phyloP scores from a whole-genome alignment of 495 filamentous ascomycete species.

The Cercophora scortea region DNA sequence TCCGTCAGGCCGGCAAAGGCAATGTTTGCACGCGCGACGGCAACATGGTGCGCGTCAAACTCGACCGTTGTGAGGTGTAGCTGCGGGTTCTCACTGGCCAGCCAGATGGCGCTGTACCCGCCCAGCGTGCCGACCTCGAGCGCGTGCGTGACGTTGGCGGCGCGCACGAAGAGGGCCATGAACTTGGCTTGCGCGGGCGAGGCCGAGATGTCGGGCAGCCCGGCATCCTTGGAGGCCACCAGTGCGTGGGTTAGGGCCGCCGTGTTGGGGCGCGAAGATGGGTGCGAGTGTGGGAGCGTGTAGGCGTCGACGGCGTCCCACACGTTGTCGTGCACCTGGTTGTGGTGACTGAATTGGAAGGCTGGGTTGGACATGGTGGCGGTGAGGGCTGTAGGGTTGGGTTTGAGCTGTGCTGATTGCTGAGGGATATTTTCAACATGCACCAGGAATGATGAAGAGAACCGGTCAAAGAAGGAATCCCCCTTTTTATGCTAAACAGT shows the following conservation, averaged over 20 bases:
- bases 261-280: slow-evolving; percentile 10
- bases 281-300: slow-evolving; percentile 10
- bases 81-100: slow-evolving; percentile 29
- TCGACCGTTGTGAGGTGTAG: slow-evolving; percentile 40
- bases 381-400: too few relatives aligned
- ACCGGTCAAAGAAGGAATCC: too few relatives aligned
- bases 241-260: slow-evolving; percentile 10
- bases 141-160: slow-evolving; percentile 28
- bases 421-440: too few relatives aligned
- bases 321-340: neutral
- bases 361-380: neutral
- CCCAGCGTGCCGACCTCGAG: slow-evolving; percentile 49
- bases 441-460: too few relatives aligned
- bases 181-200: slow-evolving; percentile 33
- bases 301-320: slow-evolving; percentile 19
- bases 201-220: slow-evolving; percentile 30
- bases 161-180: slow-evolving; percentile 31
- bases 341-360: neutral
- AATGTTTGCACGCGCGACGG: slow-evolving; percentile 38
- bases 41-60: slow-evolving; percentile 25
- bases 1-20: slow-evolving; percentile 23
- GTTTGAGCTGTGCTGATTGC: too few relatives aligned
- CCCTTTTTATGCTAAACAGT: too few relatives aligned
- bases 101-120: slow-evolving; percentile 45
- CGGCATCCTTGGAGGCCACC: slow-evolving; percentile 13